These are phyloP conservation scores for Gardenia jasminoides DNA, from an alignment of 257 asterid species.

Conservation along the genomic window DNA sequence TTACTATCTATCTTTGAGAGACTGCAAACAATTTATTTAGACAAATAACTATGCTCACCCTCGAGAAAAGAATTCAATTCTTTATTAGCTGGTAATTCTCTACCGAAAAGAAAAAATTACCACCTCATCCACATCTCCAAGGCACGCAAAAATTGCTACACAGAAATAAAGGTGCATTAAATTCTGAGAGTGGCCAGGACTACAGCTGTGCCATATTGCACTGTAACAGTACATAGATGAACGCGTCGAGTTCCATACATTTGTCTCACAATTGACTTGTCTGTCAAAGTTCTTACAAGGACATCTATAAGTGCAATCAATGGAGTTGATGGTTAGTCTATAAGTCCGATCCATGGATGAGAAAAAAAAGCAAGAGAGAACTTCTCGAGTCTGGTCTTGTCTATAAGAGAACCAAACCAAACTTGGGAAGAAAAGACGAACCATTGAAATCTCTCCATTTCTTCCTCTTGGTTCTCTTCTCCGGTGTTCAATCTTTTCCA, in stretches of 20 bases:
- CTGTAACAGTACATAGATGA: background rate
- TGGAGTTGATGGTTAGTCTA: background rate
- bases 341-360: background rate
- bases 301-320: conserved; percentile 5
- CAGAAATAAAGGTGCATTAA: conserved; percentile 19
- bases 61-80: too few species aligned
- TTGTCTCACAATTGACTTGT: conserved; percentile 1
- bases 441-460: background rate
- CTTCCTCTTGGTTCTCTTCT: background rate
- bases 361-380: background rate
- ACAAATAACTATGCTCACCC: too few species aligned
- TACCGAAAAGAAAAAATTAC: background rate
- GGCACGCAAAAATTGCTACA: background rate
- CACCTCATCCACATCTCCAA: background rate
- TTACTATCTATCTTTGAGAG: too few species aligned
- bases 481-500: background rate
- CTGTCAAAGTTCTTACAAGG: background rate
- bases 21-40: too few species aligned
- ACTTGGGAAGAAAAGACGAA: background rate
- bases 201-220: conserved; percentile 22
- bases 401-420: background rate
- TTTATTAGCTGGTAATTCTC: background rate
- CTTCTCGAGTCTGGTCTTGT: too few species aligned
- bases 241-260: conserved; percentile 16
- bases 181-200: conserved; percentile 13